Percentiles rank a stretch among this genome's conserved stretches.
Evolutionary conservation across 441 rosid genomes (phyloP).

Genomic region (Erysimum cheiri): DNA sequence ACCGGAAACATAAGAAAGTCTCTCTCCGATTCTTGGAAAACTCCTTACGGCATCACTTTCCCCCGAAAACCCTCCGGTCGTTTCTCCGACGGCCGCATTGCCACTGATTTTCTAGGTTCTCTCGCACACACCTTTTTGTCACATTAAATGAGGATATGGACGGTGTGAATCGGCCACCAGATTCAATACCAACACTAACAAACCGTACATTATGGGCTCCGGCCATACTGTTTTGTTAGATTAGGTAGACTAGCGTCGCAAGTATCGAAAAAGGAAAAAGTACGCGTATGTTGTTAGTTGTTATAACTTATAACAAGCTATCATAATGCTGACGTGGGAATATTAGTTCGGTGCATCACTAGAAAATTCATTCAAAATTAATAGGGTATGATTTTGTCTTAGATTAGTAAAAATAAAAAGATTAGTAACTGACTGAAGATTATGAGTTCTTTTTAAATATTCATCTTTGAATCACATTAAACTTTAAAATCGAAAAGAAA

Average conservation of each 20-base stretch:
- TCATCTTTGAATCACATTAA: background rate
- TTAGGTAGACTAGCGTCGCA: constrained; percentile 2
- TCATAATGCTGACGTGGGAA: constrained; percentile 2
- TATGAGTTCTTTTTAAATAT: background rate
- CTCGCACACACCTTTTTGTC: constrained; percentile 12
- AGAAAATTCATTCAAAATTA: background rate
- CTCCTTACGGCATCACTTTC: constrained; percentile 69
- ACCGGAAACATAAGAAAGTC: constrained; percentile 64
- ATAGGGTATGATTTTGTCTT: background rate
- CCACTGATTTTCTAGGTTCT: constrained; percentile 74
- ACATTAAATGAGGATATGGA: constrained; percentile 13
- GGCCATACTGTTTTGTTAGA: constrained; percentile 19
- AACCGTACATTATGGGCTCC: constrained; percentile 9
- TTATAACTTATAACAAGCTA: background rate
- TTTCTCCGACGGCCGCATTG: constrained; percentile 78
- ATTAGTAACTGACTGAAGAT: background rate
- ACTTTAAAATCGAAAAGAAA: background rate
- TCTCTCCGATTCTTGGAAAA: constrained; percentile 55
- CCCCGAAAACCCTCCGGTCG: constrained; percentile 79
- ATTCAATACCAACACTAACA: constrained; percentile 12
- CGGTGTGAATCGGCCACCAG: constrained; percentile 21
- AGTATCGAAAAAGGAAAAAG: background rate
- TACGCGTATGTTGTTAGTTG: constrained; percentile 5
- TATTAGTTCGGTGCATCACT: constrained; percentile 1
- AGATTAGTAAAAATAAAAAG: background rate